phyloP scores from a whole-genome alignment of 768 basidiomycete species.

The Kwoniella pini region DNA sequence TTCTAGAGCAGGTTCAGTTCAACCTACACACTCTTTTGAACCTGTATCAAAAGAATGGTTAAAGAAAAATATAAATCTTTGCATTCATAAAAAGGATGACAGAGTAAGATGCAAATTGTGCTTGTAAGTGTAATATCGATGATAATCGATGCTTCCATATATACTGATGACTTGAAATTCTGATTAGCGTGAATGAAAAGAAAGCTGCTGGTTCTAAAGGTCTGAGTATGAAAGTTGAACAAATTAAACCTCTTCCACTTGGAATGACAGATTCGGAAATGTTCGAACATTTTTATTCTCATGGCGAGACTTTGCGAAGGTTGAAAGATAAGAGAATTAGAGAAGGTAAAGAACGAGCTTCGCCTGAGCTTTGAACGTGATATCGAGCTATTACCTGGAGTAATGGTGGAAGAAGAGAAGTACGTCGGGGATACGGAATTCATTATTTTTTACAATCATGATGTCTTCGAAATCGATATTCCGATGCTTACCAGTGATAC shows the following conservation, averaged over 20 bases:
- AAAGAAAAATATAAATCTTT: neutral
- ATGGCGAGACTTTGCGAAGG: constrained; percentile 3
- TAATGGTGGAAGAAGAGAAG: no score
- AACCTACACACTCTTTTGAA: neutral
- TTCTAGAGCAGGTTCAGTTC: neutral
- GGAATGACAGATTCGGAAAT: neutral
- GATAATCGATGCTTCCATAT: neutral
- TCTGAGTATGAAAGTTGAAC: neutral
- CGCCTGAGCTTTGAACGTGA: constrained; percentile 15
- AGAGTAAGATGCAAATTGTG: constrained; percentile 13
- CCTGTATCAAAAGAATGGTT: constrained; percentile 7
- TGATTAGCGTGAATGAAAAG: constrained; percentile 7
- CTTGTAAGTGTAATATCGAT: constrained; percentile 2
- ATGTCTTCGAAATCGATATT: no score
- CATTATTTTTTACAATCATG: no score
- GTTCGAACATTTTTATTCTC: constrained; percentile 6
- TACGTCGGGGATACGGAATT: no score
- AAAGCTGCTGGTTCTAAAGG: neutral
- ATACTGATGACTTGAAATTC: no score
- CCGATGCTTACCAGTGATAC: no score
- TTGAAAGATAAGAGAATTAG: constrained; percentile 18
- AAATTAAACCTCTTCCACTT: constrained; percentile 1
- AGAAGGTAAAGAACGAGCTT: constrained; percentile 17
- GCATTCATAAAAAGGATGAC: neutral
- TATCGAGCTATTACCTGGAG: no score